Conservation (phyloP, 176 grass and related monocot species). For the Musa acuminata region DNA sequence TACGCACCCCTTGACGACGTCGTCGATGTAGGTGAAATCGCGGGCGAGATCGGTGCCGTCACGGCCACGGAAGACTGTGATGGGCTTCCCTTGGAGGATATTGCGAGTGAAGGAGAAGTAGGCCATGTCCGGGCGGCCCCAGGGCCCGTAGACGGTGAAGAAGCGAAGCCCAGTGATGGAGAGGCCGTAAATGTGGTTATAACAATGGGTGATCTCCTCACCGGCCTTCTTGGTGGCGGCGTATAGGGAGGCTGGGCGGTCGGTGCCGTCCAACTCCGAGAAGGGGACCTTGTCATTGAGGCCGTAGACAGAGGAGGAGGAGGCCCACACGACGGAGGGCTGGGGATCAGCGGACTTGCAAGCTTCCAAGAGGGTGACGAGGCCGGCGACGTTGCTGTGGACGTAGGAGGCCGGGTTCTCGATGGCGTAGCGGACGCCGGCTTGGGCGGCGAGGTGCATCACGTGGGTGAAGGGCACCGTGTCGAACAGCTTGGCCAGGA, state of each 20-base stretch:
- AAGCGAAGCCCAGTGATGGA: slow-evolving; percentile 75
- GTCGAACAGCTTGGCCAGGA: slow-evolving; percentile 74
- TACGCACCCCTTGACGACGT: slow-evolving; percentile 81
- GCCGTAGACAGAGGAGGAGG: slow-evolving; percentile 19
- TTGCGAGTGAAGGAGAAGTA: slow-evolving; percentile 89
- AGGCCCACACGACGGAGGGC: slow-evolving; percentile 79
- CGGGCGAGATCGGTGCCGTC: slow-evolving; percentile 46
- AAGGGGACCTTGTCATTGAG: slow-evolving; percentile 84
- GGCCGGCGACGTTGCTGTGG: slow-evolving; percentile 73
- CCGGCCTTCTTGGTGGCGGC: slow-evolving; percentile 95
- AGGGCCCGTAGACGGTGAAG: slow-evolving; percentile 80
- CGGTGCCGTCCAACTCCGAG: slow-evolving; percentile 65
- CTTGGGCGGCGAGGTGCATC: neutral
- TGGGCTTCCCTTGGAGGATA: slow-evolving; percentile 81
- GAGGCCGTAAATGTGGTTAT: slow-evolving; percentile 93
- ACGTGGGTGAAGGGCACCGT: slow-evolving; percentile 15
- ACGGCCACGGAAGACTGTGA: slow-evolving; percentile 72
- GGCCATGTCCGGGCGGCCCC: slow-evolving; percentile 92
- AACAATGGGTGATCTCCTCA: slow-evolving; percentile 86
- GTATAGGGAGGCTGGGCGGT: slow-evolving; percentile 72
- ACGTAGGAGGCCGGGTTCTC: slow-evolving; percentile 75
- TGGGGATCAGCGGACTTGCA: slow-evolving; percentile 80
- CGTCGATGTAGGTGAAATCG: slow-evolving; percentile 26
- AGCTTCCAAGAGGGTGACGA: slow-evolving; percentile 72
- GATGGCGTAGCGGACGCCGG: slow-evolving; percentile 84